Evolutionary conservation across 2,329 filamentous ascomycete species (phyloP).

Genomic region (Volutella citrinella): DNA sequence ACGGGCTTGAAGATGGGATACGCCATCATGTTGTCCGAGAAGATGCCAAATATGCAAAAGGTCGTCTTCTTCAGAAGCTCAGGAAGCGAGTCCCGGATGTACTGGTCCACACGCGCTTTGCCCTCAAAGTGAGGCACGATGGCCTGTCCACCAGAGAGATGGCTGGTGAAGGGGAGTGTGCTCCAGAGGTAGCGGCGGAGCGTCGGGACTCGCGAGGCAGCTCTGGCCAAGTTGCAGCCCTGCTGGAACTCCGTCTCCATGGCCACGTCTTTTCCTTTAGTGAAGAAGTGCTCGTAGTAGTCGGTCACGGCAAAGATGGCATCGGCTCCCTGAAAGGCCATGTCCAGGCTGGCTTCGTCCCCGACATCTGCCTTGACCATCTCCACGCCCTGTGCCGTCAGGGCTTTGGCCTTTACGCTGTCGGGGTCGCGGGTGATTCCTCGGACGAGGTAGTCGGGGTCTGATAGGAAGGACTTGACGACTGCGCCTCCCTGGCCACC

Average conservation of each 20-base stretch:
- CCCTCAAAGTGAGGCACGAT: conserved; percentile 4
- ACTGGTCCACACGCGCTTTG: conserved; percentile 2
- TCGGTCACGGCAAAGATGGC: conserved; percentile 2
- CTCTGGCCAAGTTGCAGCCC: conserved; percentile 2
- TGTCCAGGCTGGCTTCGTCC: neutral
- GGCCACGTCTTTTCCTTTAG: neutral
- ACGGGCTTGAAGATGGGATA: conserved; percentile 1
- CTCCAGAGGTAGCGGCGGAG: conserved; percentile 4
- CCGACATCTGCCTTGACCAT: conserved; percentile 1
- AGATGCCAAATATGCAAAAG: conserved; percentile 1
- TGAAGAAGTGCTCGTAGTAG: conserved; percentile 1
- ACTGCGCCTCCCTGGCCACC: conserved; percentile 3
- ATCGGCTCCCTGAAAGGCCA: neutral
- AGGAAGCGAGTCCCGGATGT: neutral
- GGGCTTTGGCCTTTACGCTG: conserved; percentile 1
- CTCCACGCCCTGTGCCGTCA: conserved; percentile 1
- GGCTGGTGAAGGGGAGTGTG: neutral
- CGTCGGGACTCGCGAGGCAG: neutral
- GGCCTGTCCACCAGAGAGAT: neutral
- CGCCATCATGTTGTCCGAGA: neutral
- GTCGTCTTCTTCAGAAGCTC: conserved; percentile 1
- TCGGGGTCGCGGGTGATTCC: conserved; percentile 1
- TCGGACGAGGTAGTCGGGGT: neutral
- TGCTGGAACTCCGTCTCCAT: conserved; percentile 3
- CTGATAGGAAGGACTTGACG: neutral